phyloP scores from a whole-genome alignment of 2,329 filamentous ascomycete species.

The Simplicillium aogashimaense region DNA sequence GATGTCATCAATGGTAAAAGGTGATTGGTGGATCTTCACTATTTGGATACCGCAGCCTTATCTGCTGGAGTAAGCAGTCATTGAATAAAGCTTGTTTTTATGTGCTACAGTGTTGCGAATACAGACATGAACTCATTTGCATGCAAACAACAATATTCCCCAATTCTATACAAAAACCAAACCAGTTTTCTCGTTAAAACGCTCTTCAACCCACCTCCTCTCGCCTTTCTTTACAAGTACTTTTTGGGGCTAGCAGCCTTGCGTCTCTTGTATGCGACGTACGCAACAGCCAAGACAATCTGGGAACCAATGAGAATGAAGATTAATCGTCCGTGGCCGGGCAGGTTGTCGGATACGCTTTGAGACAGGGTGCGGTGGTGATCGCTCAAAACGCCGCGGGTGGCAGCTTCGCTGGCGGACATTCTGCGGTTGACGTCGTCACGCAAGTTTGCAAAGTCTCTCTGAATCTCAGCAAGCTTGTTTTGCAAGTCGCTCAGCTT shows the following conservation, averaged over 20 bases:
- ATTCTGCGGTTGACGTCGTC: slow-evolving; percentile 40
- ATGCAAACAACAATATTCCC: slow-evolving; percentile 6
- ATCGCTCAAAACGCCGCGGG: slow-evolving; percentile 39
- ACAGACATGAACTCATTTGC: too few relatives aligned
- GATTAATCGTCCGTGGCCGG: slow-evolving; percentile 46
- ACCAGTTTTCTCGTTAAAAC: not conserved
- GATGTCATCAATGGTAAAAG: slow-evolving; percentile 40
- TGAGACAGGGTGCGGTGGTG: slow-evolving; percentile 40
- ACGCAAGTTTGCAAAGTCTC: slow-evolving; percentile 49
- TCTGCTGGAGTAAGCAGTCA: too few relatives aligned
- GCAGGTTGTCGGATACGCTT: slow-evolving; percentile 35
- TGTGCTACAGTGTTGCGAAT: too few relatives aligned
- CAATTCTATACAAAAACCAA: slow-evolving; percentile 11
- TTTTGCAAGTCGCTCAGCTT: slow-evolving; percentile 30
- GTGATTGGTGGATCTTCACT: not conserved
- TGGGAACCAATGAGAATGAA: slow-evolving; percentile 68
- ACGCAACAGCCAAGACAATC: slow-evolving; percentile 56
- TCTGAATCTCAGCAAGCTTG: slow-evolving; percentile 43
- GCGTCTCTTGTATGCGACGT: slow-evolving; percentile 71
- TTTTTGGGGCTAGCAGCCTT: slow-evolving; percentile 77
- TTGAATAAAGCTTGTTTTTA: too few relatives aligned
- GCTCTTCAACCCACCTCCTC: too few relatives aligned
- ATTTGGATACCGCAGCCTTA: too few relatives aligned
- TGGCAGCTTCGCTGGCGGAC: slow-evolving; percentile 38
- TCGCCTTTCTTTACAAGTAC: slow-evolving; percentile 50